These are phyloP conservation scores for Fraxinus platypoda DNA, from an alignment of 305 asterid species.

Conservation along the genomic window DNA sequence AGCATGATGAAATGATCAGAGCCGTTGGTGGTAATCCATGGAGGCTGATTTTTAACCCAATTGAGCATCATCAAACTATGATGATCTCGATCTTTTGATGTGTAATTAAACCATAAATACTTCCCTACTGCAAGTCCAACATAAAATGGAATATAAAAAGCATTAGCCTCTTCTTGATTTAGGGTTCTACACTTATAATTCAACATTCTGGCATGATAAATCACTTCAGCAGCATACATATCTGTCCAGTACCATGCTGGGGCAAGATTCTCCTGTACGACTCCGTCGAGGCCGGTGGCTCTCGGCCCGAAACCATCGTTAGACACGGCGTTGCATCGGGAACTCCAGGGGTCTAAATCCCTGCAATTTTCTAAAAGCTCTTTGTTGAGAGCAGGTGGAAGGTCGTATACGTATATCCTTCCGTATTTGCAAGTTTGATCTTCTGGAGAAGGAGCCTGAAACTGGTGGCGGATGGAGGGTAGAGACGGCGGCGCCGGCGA, in stretches of 20 bases:
- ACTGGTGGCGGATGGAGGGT: conserved; percentile 5
- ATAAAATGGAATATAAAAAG: conserved; percentile 49
- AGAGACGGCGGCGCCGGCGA: conserved; percentile 1
- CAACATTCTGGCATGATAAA: conserved; percentile 33
- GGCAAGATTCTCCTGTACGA: conserved; percentile 37
- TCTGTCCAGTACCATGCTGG: conserved; percentile 57
- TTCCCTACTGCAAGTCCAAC: conserved; percentile 44
- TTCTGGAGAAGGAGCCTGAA: not conserved
- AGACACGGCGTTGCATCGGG: conserved; percentile 37
- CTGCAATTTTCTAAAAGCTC: conserved; percentile 29
- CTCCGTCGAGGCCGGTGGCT: conserved; percentile 23
- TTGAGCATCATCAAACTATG: conserved; percentile 36
- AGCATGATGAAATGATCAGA: conserved; percentile 54
- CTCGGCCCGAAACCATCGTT: conserved; percentile 43
- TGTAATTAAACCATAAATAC: conserved; percentile 41
- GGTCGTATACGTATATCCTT: conserved; percentile 32
- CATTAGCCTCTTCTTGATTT: conserved; percentile 46
- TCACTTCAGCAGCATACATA: conserved; percentile 36
- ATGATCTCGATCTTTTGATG: conserved; percentile 32
- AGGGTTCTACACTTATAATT: conserved; percentile 39
- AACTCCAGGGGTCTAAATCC: conserved; percentile 39
- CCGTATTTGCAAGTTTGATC: conserved; percentile 28
- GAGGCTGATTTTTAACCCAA: conserved; percentile 30
- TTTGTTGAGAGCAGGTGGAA: conserved; percentile 33
- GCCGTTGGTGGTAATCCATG: conserved; percentile 44